Evolutionary conservation across 2,329 filamentous ascomycete species (phyloP).

Genomic region (Aureobasidium sp.): DNA sequence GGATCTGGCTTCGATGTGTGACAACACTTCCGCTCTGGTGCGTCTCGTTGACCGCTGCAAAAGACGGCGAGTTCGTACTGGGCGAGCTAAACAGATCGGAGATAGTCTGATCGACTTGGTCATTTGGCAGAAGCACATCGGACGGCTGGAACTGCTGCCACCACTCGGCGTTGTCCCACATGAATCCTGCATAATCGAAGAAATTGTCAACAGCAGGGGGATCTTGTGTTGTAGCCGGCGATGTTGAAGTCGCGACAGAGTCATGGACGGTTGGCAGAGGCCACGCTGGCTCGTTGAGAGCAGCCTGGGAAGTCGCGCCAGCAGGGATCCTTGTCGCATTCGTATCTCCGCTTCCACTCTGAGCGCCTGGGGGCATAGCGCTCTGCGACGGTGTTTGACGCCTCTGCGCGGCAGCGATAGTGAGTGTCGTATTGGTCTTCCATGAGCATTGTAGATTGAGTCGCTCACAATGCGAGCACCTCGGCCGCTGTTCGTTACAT

Average conservation of each 20-base stretch:
- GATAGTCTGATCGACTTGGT: background rate
- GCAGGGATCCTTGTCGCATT: background rate
- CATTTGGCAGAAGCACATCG: background rate
- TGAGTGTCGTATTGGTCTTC: constrained; percentile 22
- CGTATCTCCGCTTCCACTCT: background rate
- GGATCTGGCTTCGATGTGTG: no score
- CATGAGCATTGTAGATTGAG: constrained; percentile 46
- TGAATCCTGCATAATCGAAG: constrained; percentile 15
- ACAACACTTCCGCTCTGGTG: background rate
- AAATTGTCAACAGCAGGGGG: background rate
- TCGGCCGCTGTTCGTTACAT: constrained; percentile 45
- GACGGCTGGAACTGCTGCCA: background rate
- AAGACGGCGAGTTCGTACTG: background rate
- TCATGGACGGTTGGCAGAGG: background rate
- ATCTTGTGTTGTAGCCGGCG: background rate
- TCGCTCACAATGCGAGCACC: constrained; percentile 45
- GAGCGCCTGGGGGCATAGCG: background rate
- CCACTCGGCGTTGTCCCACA: background rate
- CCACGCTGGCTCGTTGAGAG: background rate
- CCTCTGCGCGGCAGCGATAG: background rate
- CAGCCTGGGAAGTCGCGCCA: background rate
- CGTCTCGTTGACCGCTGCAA: background rate
- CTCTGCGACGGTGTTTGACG: background rate
- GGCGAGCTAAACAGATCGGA: background rate
- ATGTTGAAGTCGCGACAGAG: background rate